Percentiles rank a stretch among this genome's conserved stretches.
Conservation (phyloP, 2,329 filamentous ascomycete genomes). For the Penicillium sp. region DNA sequence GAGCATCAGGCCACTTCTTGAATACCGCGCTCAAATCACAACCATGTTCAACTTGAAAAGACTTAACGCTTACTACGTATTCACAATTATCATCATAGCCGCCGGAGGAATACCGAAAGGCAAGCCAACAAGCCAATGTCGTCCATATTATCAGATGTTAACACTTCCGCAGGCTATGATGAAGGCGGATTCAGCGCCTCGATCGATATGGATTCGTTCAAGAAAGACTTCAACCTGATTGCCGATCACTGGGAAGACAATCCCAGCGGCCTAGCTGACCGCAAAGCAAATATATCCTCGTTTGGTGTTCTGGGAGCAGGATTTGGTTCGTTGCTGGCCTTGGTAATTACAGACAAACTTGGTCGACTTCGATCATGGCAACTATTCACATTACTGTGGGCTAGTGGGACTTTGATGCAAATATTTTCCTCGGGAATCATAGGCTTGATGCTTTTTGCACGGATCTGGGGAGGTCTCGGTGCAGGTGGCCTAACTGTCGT, state of each 20-base stretch:
- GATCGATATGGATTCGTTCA: conserved; percentile 54
- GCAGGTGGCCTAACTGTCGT: conserved; percentile 59
- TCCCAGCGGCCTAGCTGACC: conserved; percentile 51
- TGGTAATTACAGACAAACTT: conserved; percentile 54
- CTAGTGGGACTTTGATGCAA: conserved; percentile 55
- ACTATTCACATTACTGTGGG: conserved; percentile 54
- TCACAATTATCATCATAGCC: too few species aligned
- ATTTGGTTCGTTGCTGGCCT: conserved; percentile 56
- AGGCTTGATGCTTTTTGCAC: conserved; percentile 56
- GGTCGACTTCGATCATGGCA: conserved; percentile 57
- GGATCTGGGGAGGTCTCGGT: conserved; percentile 58
- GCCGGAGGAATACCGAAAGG: background rate
- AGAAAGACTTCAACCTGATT: conserved; percentile 53
- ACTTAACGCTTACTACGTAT: too few species aligned
- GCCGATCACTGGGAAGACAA: conserved; percentile 49
- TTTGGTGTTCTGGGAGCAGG: conserved; percentile 62
- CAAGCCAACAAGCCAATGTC: too few species aligned
- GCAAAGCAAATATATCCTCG: conserved; percentile 59
- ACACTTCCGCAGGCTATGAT: conserved; percentile 56
- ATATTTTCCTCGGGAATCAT: conserved; percentile 58
- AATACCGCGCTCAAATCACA: too few species aligned
- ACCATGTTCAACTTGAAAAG: too few species aligned
- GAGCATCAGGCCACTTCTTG: too few species aligned
- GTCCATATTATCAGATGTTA: too few species aligned
- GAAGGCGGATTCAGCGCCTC: conserved; percentile 61